Evolutionary conservation across 192 early-diverging fungal genomes (phyloP), one percentile per base, ranked within the genome.

Genomic region (Radiomyces spectabilis): DNA sequence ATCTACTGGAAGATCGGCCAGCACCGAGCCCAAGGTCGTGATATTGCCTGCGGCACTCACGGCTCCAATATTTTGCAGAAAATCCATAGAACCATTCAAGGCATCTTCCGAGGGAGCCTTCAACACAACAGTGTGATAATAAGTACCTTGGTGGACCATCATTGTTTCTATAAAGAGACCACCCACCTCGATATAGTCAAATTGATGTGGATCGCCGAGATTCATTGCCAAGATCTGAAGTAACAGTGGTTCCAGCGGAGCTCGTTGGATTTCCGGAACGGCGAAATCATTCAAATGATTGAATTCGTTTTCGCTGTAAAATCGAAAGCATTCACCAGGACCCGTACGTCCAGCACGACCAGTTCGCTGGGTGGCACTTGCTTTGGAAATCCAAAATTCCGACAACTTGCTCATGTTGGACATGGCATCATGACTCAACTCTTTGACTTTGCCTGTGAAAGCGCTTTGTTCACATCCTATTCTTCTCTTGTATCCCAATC

Each of bases 331-430:
- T 71, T 82, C 68, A 2, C 81, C 81, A 32, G 81, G 81, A 2
- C 81, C 81, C 2, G 81, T 83, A 43, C 81, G 41, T 0, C 81
- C 84, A 1, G 84, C 84, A 31, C 84, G 59, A 4, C 84, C 84
- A 0, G 80, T 65, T 22, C 84, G 72, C 51, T 86, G 84, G 44
- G 72, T 85, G 7, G 84, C 84, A 33, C 73, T 79, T 12, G 82
- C 76, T 54, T 80, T 67, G 26, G 71, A 73, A 9, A 86, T 85
- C 84, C 84, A 86, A 49, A 79, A 86, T 66, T 86, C 83, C 1
- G 77, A 78, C 12, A 86, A 53, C 12, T 71, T 63, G n/a, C 71
- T 72, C 35, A 83, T 40, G 15, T 75, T 71, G 16, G 67, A 53
- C 1, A 58, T 51, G 5, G 76, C 25, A 48, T 86, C 82, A 51